phyloP scores from a whole-genome alignment of 805 yeast genomes.

The Candida xiaguanensis region DNA sequence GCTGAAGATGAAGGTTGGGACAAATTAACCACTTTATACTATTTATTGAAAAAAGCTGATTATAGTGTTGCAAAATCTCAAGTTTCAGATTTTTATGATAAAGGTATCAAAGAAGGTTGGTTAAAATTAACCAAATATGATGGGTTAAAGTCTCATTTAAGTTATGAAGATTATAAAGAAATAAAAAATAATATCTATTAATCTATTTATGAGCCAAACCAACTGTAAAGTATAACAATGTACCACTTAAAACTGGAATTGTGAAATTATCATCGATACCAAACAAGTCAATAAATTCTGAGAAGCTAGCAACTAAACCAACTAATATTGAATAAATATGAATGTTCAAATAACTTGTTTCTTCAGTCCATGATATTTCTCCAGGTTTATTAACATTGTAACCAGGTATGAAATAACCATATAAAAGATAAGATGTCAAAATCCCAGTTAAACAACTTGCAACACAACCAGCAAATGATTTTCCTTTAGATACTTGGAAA shows the following conservation, averaged over 20 bases:
- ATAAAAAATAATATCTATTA: constrained; percentile 12
- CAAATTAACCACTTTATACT: constrained; percentile 62
- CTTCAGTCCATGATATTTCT: constrained; percentile 63
- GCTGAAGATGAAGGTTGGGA: constrained; percentile 86
- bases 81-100: constrained; percentile 21
- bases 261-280: constrained; percentile 91
- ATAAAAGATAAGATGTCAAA: constrained; percentile 59
- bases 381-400: constrained; percentile 55
- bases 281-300: constrained; percentile 78
- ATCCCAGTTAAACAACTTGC: constrained; percentile 83
- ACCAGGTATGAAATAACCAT: constrained; percentile 68
- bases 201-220: constrained; percentile 8
- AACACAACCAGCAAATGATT: constrained; percentile 84
- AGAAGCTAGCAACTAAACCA: constrained; percentile 80
- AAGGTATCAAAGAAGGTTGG: constrained; percentile 31
- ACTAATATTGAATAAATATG: constrained; percentile 52
- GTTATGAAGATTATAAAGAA: constrained; percentile 21
- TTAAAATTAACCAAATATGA: constrained; percentile 31
- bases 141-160: constrained; percentile 28
- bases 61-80: constrained; percentile 13
- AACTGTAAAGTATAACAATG: constrained; percentile 53
- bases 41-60: constrained; percentile 76
- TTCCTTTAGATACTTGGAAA: constrained; percentile 68
- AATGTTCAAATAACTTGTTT: constrained; percentile 54
- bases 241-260: constrained; percentile 82